Evolutionary conservation across 257 asterid genomes (phyloP).

Genomic region (Gynochthodes officinalis): DNA sequence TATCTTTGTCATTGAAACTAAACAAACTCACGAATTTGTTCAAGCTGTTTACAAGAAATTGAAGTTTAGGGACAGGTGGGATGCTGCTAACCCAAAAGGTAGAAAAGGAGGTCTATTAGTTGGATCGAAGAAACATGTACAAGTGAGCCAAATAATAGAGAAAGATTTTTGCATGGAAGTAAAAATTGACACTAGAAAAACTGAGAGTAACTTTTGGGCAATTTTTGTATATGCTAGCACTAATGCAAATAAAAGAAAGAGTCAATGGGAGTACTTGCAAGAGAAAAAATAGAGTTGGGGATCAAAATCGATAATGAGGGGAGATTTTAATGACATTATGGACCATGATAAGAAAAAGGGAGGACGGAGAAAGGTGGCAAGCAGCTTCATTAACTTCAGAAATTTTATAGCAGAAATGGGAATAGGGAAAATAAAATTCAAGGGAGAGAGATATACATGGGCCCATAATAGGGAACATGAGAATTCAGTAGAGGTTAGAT

Average conservation of each 20-base stretch:
- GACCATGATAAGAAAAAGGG: neutral
- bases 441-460: neutral
- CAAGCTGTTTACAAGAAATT: neutral
- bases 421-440: neutral
- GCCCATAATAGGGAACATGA: neutral
- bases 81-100: neutral
- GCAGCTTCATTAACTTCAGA: neutral
- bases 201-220: fast-evolving
- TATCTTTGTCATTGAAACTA: neutral
- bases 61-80: neutral
- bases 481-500: neutral
- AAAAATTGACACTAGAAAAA: fast-evolving
- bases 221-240: neutral
- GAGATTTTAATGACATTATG: neutral
- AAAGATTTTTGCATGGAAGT: neutral
- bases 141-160: neutral
- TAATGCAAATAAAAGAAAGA: neutral
- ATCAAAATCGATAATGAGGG: neutral
- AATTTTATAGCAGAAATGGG: fast-evolving
- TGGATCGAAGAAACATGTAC: neutral
- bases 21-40: neutral
- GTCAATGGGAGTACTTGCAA: neutral
- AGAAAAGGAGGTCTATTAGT: neutral
- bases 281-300: neutral
- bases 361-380: no score